These are phyloP conservation scores for Amphichorda felina DNA, from an alignment of 2,329 filamentous ascomycete species.

Conservation along the genomic window DNA sequence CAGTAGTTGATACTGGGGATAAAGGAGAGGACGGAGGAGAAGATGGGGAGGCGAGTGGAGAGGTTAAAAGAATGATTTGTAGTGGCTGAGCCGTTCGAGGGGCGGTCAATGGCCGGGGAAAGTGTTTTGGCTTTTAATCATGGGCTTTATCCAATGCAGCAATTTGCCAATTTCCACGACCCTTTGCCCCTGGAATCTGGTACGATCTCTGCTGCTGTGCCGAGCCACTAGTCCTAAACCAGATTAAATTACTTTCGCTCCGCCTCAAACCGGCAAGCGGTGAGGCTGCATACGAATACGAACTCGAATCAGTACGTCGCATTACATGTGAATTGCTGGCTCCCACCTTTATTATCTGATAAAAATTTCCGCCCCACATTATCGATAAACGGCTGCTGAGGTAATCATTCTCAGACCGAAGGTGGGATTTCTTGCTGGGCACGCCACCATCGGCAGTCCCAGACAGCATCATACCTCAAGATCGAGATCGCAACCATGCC, in stretches of 20 bases:
- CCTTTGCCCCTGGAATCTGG: conserved; percentile 3
- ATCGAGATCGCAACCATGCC: conserved; percentile 56
- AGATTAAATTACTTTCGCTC: not conserved
- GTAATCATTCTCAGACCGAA: not conserved
- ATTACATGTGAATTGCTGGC: conserved; percentile 1
- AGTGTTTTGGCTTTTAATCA: not conserved
- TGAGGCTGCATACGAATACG: conserved; percentile 8
- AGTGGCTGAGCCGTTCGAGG: not conserved
- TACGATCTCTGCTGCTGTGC: conserved; percentile 2
- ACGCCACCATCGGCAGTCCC: not conserved
- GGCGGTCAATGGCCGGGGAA: conserved; percentile 1
- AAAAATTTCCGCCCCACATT: too few relatives aligned
- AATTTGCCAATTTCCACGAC: conserved; percentile 5
- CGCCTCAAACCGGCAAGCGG: conserved; percentile 5
- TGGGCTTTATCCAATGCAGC: not conserved
- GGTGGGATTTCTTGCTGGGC: too few relatives aligned
- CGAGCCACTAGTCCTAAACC: not conserved
- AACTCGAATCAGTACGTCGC: conserved; percentile 6
- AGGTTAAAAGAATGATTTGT: conserved; percentile 1
- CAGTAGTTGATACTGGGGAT: conserved; percentile 1
- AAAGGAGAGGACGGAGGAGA: conserved; percentile 5
- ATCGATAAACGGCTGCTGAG: conserved; percentile 1
- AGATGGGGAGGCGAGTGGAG: not conserved
- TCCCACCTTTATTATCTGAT: too few relatives aligned
- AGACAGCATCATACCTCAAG: too few relatives aligned